Conservation (phyloP, 345 rosid species). For the Camelina neglecta region DNA sequence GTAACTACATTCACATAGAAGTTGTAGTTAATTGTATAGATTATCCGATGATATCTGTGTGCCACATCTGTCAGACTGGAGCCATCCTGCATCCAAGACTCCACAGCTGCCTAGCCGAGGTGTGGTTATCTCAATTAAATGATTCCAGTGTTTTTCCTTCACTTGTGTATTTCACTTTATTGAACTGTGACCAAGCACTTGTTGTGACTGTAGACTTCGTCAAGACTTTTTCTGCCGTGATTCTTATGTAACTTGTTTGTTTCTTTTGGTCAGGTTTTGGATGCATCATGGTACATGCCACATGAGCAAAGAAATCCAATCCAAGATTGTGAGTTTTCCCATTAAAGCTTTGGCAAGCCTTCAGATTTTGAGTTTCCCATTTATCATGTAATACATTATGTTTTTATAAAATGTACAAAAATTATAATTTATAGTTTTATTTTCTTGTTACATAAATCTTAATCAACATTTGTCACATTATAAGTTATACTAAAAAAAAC, state of each 20-base stretch:
- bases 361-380: no score
- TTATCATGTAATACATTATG: no score
- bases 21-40: background rate
- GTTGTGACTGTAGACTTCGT: conserved; percentile 4
- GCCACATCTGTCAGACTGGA: no score
- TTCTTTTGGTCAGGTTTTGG: conserved; percentile 58
- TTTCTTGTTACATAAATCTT: no score
- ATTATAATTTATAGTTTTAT: no score
- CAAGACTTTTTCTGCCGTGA: background rate
- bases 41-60: background rate
- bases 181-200: conserved; percentile 8
- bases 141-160: background rate
- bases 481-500: no score
- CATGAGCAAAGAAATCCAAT: conserved; percentile 91
- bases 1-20: background rate
- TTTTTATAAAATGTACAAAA: no score
- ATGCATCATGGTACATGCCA: conserved; percentile 99
- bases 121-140: no score
- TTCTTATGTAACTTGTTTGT: conserved; percentile 3
- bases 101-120: no score
- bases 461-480: no score
- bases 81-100: no score
- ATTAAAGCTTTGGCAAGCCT: background rate
- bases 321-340: conserved; percentile 52
- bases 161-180: background rate